Conservation (phyloP, 352 stramenopile genomes). For the Globisporangium nodosum region DNA sequence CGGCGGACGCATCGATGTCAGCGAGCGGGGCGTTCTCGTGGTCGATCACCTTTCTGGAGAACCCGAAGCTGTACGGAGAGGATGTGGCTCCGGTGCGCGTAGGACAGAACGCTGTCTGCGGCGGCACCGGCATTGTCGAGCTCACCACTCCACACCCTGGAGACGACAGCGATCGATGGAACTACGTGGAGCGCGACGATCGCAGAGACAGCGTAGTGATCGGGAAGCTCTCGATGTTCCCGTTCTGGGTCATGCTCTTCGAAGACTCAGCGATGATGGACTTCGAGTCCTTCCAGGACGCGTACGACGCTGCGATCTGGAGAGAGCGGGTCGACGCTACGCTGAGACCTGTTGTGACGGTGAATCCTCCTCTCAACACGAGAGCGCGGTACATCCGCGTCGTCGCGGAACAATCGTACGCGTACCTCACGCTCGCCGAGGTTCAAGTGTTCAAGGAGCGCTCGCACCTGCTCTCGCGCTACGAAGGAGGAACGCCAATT, state of each 20-base stretch:
- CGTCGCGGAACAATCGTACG: slow-evolving; percentile 30
- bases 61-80: slow-evolving; percentile 15
- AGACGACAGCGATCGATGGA: slow-evolving; percentile 34
- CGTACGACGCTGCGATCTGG: slow-evolving; percentile 43
- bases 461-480: slow-evolving; percentile 50
- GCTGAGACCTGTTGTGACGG: slow-evolving; percentile 23
- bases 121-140: slow-evolving; percentile 20
- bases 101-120: slow-evolving; percentile 33
- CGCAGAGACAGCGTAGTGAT: slow-evolving; percentile 13
- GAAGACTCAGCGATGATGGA: slow-evolving; percentile 47
- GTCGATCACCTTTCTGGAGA: slow-evolving; percentile 61
- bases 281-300: slow-evolving; percentile 53
- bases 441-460: slow-evolving; percentile 66
- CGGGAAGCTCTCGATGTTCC: slow-evolving; percentile 48
- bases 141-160: slow-evolving; percentile 26
- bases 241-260: slow-evolving; percentile 78
- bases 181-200: slow-evolving; percentile 26
- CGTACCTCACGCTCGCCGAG: slow-evolving; percentile 58
- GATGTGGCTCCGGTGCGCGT: slow-evolving; percentile 19
- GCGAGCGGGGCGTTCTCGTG: slow-evolving; percentile 50
- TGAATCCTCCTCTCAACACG: slow-evolving; percentile 38
- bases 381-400: slow-evolving; percentile 63
- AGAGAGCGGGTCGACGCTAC: slow-evolving; percentile 25
- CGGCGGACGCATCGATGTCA: slow-evolving; percentile 21
- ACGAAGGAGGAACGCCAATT: slow-evolving; percentile 48